Base-by-base conservation (phyloP, 768 basidiomycete genomes). In the Dictyophora rubrovolvata region DNA sequence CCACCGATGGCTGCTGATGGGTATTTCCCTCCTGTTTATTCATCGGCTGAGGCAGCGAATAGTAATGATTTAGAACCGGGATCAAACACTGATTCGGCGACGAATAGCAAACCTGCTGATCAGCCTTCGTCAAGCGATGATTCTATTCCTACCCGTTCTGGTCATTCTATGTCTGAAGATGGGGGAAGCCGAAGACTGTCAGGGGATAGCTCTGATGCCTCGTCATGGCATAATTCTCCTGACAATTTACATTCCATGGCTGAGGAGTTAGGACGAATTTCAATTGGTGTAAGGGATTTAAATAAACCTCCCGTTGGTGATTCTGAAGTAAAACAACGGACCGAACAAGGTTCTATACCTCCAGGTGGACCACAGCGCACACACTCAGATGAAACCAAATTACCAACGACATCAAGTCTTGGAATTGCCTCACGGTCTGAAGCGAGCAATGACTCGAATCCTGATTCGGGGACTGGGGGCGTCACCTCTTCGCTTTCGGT, bases 11-110 rank as follows among this genome's bases (percentile, higher is more conserved):
- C 23, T 36, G 47, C 62, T 20, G 53, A 56, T 18, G 60, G 75
- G 12, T 77, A 80, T 64, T 78, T 78, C 66, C 75, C 75, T 54
- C 75, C 73, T n/a, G 68, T 67, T 37, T n/a, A 37, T 33, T 52
- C 57, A 20, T 51, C 50, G 21, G 21, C 50, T 16, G 42, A 49
- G 14, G 9, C 33, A 18, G n/a, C 22, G 22, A 18, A 20, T 22
- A 14, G 14, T n/a, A 42, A 42, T 22, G 49, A 50, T 22, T 20
- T n/a, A 51, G 49, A 52, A 33, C 6, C 50, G 28, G 49, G 22
- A 48, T 21, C 20, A 20, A 54, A 46, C 33, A 51, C 48, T 2
- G 42, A 42, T 42, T 42, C 42, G 42, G n/a, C 42, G 42, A 42
- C 42, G 14, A 12, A 42, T 12, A 42, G 14, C 42, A 42, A 4